Evolutionary conservation across 495 filamentous ascomycete genomes (phyloP).

Genomic region (Pyrenopolyporus hunteri): DNA sequence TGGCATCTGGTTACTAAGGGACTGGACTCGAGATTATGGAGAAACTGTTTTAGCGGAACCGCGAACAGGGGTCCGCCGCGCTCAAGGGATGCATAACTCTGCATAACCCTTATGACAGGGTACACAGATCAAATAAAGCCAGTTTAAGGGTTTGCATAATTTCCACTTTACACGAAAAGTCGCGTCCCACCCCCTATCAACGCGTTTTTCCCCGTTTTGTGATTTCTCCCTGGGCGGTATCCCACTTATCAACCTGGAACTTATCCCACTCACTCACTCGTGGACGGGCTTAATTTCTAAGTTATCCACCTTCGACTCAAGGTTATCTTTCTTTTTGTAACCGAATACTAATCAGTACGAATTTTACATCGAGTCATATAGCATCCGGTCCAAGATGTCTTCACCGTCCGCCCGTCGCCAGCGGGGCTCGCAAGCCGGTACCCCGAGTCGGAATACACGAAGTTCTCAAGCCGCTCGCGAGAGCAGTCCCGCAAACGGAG

Average conservation of each 20-base stretch:
- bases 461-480: slow-evolving; percentile 55
- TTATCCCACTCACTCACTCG: slow-evolving; percentile 21
- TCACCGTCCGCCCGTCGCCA: slow-evolving; percentile 62
- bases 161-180: slow-evolving; percentile 40
- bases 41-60: slow-evolving; percentile 35
- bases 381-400: slow-evolving; percentile 60
- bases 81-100: slow-evolving; percentile 4
- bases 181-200: slow-evolving; percentile 25
- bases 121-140: slow-evolving; percentile 4
- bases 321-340: slow-evolving; percentile 3
- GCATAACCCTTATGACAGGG: slow-evolving; percentile 3
- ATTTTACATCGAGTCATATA: slow-evolving; percentile 1
- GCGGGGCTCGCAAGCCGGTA: slow-evolving; percentile 62
- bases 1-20: slow-evolving; percentile 34
- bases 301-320: slow-evolving; percentile 15
- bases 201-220: slow-evolving; percentile 27
- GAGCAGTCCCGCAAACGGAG: slow-evolving; percentile 59
- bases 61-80: not conserved
- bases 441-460: slow-evolving; percentile 59
- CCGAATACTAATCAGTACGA: not conserved
- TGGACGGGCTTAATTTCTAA: not conserved
- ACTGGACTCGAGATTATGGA: slow-evolving; percentile 20
- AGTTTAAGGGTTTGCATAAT: slow-evolving; percentile 23
- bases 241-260: not conserved
- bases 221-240: slow-evolving; percentile 25